A percentile compares a stretch with the other conserved stretches of the same genome.
phyloP scores from a whole-genome alignment of 331 rosid species.

The Quercus lobata region DNA sequence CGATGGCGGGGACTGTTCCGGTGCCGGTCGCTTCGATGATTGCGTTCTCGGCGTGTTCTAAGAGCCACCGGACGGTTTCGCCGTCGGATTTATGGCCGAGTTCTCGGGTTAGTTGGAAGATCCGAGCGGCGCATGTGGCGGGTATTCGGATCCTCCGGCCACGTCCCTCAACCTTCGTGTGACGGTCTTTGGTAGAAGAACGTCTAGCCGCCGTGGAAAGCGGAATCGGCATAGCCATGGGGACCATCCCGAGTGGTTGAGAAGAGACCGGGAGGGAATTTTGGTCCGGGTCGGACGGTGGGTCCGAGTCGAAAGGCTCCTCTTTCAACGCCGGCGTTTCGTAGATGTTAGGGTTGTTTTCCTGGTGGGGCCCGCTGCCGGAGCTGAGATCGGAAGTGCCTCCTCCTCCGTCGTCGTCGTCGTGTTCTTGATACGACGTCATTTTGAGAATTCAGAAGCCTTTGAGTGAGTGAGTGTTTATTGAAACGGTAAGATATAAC shows the following conservation, averaged over 20 bases:
- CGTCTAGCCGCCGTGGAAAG: conserved; percentile 16
- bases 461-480: background rate
- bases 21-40: conserved; percentile 73
- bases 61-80: conserved; percentile 70
- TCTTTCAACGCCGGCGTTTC: conserved; percentile 25
- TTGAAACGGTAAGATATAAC: conserved; percentile 16
- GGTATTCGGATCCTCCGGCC: conserved; percentile 83
- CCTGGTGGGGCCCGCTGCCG: conserved; percentile 36
- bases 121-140: conserved; percentile 71
- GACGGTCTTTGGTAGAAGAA: conserved; percentile 67
- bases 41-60: conserved; percentile 61
- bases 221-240: conserved; percentile 11
- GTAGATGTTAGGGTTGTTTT: conserved; percentile 5
- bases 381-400: conserved; percentile 56
- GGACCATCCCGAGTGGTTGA: conserved; percentile 27
- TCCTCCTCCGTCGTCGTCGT: conserved; percentile 49
- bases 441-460: conserved; percentile 15
- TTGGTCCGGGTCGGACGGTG: conserved; percentile 15
- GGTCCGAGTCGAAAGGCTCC: conserved; percentile 52
- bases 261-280: background rate
- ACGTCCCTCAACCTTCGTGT: conserved; percentile 74
- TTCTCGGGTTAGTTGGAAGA: conserved; percentile 72
- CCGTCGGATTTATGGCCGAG: conserved; percentile 73
- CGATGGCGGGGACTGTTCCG: conserved; percentile 75
- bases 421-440: conserved; percentile 36